A percentile compares a stretch with the other conserved stretches of the same genome.
Conservation (phyloP, 1,139 yeast genomes). For the Pneumocystis carinii region DNA sequence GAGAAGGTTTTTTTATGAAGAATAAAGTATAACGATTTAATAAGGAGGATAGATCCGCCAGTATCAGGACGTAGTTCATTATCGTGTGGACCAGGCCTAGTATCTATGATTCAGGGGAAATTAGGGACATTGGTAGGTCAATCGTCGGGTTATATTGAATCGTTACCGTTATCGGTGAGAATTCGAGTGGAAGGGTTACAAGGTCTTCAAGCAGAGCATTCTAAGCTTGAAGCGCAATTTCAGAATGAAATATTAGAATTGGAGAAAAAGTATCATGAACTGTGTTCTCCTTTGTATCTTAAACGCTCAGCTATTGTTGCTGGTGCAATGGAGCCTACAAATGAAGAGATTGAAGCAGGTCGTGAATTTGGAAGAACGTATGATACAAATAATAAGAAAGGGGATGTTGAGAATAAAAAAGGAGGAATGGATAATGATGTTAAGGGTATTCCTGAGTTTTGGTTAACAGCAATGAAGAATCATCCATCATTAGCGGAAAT, state of each 20-base stretch:
- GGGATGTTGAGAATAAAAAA: slow-evolving; percentile 27
- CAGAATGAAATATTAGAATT: slow-evolving; percentile 77
- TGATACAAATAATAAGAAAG: slow-evolving; percentile 15
- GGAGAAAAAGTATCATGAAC: slow-evolving; percentile 62
- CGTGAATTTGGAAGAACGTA: slow-evolving; percentile 23
- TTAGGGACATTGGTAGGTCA: slow-evolving; percentile 72
- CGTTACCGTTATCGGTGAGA: slow-evolving; percentile 58
- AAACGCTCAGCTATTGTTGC: slow-evolving; percentile 57
- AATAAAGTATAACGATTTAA: background rate
- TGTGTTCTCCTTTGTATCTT: slow-evolving; percentile 64
- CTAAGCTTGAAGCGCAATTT: slow-evolving; percentile 75
- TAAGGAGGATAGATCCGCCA: slow-evolving; percentile 8
- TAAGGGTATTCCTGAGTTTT: slow-evolving; percentile 81
- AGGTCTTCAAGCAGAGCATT: slow-evolving; percentile 68
- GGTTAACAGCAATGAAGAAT: slow-evolving; percentile 92
- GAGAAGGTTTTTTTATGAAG: background rate
- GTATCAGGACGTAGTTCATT: slow-evolving; percentile 29
- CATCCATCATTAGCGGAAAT: slow-evolving; percentile 68
- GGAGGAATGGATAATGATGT: slow-evolving; percentile 34
- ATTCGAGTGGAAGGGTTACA: slow-evolving; percentile 70
- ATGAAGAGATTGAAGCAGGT: slow-evolving; percentile 66
- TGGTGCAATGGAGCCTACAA: slow-evolving; percentile 65
- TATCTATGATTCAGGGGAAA: slow-evolving; percentile 82
- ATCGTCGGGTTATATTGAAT: slow-evolving; percentile 72
- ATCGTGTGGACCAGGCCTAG: slow-evolving; percentile 59